Base-by-base conservation (phyloP, 2,329 filamentous ascomycete species). In the Trichoderma sp. region DNA sequence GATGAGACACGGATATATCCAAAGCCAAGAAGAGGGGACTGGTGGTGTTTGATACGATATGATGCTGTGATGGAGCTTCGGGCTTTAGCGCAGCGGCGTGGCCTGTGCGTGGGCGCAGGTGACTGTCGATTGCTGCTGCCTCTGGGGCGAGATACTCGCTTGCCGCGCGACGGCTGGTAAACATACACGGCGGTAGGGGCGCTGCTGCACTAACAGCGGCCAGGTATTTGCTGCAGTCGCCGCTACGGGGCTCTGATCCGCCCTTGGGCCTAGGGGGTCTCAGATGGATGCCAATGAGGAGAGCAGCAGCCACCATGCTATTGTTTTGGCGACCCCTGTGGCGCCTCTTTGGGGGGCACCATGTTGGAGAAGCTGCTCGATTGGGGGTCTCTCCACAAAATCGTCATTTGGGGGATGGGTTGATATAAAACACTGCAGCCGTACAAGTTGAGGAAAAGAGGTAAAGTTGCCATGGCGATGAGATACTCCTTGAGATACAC, bases 21-120 rank as follows among this genome's bases (percentile, higher is more conserved):
- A 35, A 27, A 40, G 19, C 47, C 33, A 13, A 68, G 55, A 31
- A 35, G 31, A 43, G 33, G 57, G 52, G 29, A 40, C 27, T 13
- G 24, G 33, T 16, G 65, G 53, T 21, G 65, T 43, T 49, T 43
- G 53, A 59, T 19, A 29, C 19, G 63, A 19, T 19, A 43, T 43
- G 40, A 43, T 43, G 19, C 40, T 49, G 24, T 35, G 29, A 64
- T 57, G 53, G 53, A 66, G 24, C 53, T 47, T 6, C 19, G 16
- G 19, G 29, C 40, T 40, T 43, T 59, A 67, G 63, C 55, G 63
- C 63, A 52, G 56, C 56, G 13, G 37, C 29, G 49, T 68, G 66
- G 66, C 66, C 66, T 68, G 66, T 68, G 66, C 66, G 49, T 53
- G 47, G 40, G 66, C 66, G 56, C 66, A 63, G 66, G 66, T 68